Evolutionary conservation across 495 filamentous ascomycete genomes (phyloP).

Genomic region (Podospora bellae-mahoneyi): DNA sequence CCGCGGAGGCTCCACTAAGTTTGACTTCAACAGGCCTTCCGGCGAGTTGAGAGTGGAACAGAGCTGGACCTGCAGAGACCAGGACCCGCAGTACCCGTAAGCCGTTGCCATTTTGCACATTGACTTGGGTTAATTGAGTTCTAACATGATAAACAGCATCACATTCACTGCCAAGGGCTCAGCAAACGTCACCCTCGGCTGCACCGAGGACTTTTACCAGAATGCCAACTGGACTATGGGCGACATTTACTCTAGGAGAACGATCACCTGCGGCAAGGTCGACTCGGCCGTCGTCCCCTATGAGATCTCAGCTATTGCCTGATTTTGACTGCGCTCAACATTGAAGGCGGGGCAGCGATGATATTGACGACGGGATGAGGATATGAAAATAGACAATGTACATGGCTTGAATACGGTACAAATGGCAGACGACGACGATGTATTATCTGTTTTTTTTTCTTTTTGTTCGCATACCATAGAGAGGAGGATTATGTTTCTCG

Average conservation of each 20-base stretch:
- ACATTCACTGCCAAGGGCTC: conserved; percentile 38
- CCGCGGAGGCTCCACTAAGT: conserved; percentile 24
- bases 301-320: conserved; percentile 38
- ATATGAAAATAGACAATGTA: conserved; percentile 30
- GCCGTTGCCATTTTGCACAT: conserved; percentile 23
- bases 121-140: neutral
- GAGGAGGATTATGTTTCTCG: neutral
- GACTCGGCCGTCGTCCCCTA: conserved; percentile 29
- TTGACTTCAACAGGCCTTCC: conserved; percentile 35
- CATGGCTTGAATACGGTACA: neutral
- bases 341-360: neutral
- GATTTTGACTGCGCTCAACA: conserved; percentile 9
- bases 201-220: conserved; percentile 34
- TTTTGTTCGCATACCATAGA: neutral
- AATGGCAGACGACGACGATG: neutral
- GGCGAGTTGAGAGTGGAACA: conserved; percentile 39
- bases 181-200: conserved; percentile 33
- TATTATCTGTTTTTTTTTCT: neutral
- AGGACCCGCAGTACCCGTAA: conserved; percentile 39
- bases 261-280: conserved; percentile 34
- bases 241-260: conserved; percentile 39
- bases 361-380: neutral
- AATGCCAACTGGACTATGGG: conserved; percentile 44
- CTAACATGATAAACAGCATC: conserved; percentile 26
- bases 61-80: conserved; percentile 41